phyloP scores from a whole-genome alignment of 345 rosid species.

The Salix dunnii region DNA sequence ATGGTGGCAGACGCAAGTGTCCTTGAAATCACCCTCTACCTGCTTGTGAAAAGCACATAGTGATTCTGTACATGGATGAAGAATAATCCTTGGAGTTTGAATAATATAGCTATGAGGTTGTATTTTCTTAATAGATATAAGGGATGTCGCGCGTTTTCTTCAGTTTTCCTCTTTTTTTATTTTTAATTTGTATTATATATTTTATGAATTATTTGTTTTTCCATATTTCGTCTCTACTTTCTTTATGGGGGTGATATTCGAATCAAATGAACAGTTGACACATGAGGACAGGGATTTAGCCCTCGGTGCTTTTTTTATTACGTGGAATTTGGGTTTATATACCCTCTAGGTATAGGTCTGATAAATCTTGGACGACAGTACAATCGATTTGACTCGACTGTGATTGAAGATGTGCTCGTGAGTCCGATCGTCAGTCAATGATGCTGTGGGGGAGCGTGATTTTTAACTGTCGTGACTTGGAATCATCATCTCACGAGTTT shows the following conservation, averaged over 20 bases:
- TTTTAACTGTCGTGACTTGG: too few species aligned
- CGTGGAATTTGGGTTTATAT: too few species aligned
- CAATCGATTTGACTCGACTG: too few species aligned
- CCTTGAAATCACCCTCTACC: background rate
- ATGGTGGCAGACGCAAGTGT: slow-evolving; percentile 31
- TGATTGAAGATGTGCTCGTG: too few species aligned
- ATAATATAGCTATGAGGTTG: background rate
- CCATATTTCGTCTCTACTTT: background rate
- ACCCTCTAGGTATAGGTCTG: too few species aligned
- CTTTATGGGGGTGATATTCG: background rate
- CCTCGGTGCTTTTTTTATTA: too few species aligned
- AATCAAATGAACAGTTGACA: background rate
- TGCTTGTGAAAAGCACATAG: background rate
- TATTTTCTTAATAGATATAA: background rate
- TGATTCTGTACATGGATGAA: background rate
- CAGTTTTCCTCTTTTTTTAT: background rate
- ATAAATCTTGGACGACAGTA: too few species aligned
- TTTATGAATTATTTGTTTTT: background rate
- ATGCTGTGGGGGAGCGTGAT: too few species aligned
- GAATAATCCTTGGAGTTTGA: background rate
- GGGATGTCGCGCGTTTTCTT: too few species aligned
- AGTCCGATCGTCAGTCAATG: too few species aligned
- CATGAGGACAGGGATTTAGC: too few species aligned
- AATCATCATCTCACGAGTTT: too few species aligned
- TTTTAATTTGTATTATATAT: background rate